Evolutionary conservation across 345 rosid genomes (phyloP), one percentile per base, ranked within the genome.

Genomic region (Isatis tinctoria): DNA sequence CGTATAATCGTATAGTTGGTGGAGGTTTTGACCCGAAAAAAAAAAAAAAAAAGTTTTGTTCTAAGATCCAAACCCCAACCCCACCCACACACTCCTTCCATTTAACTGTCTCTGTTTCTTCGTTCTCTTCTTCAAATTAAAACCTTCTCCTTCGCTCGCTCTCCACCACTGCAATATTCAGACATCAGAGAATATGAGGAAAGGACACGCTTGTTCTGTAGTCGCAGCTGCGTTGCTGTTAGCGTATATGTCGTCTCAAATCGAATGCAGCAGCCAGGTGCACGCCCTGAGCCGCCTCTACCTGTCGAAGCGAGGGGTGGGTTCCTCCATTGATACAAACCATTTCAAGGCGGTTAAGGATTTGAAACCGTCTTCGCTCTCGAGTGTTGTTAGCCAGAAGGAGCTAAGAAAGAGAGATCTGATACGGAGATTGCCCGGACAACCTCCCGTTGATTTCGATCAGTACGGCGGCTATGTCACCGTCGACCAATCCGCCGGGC

Each of bases 391-490:
- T 18, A 33, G 37, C 9, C 41, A 69, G 22, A 26, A 53, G 58
- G 49, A 69, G 20, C 6, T 70, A 48, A 86, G 88, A 66, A 88
- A 86, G 74, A 80, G 60, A 4, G 96, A 89, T 43, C 80, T 77
- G 32, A 90, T 88, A 24, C 16, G 8, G 22, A 85, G 65, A 24
- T 53, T 92, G 72, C 95, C 97, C 0, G 89, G 95, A 24, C 90
- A 88, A n/a, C 90, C 96, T 2, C 56, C 10, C 4, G 85, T 86
- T 5, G 49, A 60, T 17, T 88, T 88, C 27, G 32, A 79, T 4
- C 97, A 92, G 45, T 87, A 81, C 44, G 88, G 90, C 1, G 95
- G 97, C 0, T 88, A 88, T 65, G 82, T 92, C 10, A 92, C 87
- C 0, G 91, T 85, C 5, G 76, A 90, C 60, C 45, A 82, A 60